Percentiles rank a stretch among this genome's conserved stretches.
phyloP scores from a whole-genome alignment of 2,329 filamentous ascomycete genomes.

The Ophiostoma angusticollis region DNA sequence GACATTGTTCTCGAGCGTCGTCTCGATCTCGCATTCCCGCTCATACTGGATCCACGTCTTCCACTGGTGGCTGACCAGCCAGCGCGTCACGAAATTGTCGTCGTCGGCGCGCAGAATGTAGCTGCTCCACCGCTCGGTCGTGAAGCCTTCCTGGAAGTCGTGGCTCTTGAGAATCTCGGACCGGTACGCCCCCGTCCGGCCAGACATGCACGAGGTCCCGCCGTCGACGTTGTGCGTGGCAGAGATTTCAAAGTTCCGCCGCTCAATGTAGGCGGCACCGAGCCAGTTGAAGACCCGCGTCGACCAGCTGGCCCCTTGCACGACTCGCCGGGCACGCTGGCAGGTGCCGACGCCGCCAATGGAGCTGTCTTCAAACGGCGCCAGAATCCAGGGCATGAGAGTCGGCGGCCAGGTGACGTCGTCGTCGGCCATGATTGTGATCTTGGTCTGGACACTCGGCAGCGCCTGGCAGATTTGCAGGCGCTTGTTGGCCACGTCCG shows the following conservation, averaged over 20 bases:
- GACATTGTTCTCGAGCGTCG: constrained; percentile 75
- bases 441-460: constrained; percentile 66
- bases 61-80: constrained; percentile 85
- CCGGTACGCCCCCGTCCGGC: constrained; percentile 83
- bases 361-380: constrained; percentile 71
- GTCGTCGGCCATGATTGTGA: constrained; percentile 90
- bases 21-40: constrained; percentile 79
- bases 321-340: constrained; percentile 67
- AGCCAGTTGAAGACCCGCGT: constrained; percentile 74
- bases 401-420: constrained; percentile 87
- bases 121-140: constrained; percentile 77
- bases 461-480: constrained; percentile 87
- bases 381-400: constrained; percentile 80
- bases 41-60: constrained; percentile 95
- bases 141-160: constrained; percentile 78
- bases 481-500: constrained; percentile 85
- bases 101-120: constrained; percentile 93
- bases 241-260: constrained; percentile 92
- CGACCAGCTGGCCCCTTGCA: constrained; percentile 42
- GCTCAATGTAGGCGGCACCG: constrained; percentile 81
- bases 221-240: constrained; percentile 92
- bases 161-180: constrained; percentile 76
- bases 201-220: constrained; percentile 92
- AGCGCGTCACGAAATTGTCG: constrained; percentile 95
- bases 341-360: constrained; percentile 90